Percentiles rank a stretch among this genome's conserved stretches.
Conservation (phyloP, 345 rosid genomes). For the Citrus reticulata region DNA sequence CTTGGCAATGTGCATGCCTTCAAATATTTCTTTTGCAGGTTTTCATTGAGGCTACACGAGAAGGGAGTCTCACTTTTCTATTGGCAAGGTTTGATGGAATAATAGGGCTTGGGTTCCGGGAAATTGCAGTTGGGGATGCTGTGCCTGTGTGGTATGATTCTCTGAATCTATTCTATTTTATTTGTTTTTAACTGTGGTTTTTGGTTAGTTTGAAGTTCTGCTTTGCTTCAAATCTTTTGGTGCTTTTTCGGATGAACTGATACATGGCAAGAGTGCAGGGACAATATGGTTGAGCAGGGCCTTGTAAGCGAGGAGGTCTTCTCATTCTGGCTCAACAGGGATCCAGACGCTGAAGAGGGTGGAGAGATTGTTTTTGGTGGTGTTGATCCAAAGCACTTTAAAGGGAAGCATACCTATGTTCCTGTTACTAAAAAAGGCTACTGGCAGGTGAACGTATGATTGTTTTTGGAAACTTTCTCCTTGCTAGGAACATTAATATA, state of each 20-base stretch:
- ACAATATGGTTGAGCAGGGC: constrained; percentile 60
- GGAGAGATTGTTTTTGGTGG: constrained; percentile 92
- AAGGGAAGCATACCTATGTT: constrained; percentile 71
- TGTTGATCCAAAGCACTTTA: constrained; percentile 52
- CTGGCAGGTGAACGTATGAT: constrained; percentile 59
- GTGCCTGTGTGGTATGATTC: constrained; percentile 60
- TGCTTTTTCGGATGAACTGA: not conserved
- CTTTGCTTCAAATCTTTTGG: not conserved
- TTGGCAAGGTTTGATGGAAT: constrained; percentile 78
- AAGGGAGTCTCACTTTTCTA: constrained; percentile 50
- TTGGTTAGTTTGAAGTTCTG: no score
- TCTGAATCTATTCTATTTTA: not conserved
- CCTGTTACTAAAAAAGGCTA: constrained; percentile 68
- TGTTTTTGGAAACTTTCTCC: not conserved
- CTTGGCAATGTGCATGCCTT: not conserved
- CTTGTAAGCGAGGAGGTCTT: constrained; percentile 54
- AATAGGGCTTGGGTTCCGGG: constrained; percentile 77
- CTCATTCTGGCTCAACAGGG: constrained; percentile 76
- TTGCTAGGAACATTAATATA: not conserved
- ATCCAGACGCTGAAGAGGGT: constrained; percentile 43
- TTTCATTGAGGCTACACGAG: constrained; percentile 69
- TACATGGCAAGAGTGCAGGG: constrained; percentile 34
- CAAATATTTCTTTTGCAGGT: constrained; percentile 32
- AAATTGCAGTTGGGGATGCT: constrained; percentile 61
- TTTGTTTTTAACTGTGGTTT: no score